These are phyloP conservation scores for Nannochloropsis gaditana DNA, from an alignment of 108 stramenopile species.

Conservation along the genomic window DNA sequence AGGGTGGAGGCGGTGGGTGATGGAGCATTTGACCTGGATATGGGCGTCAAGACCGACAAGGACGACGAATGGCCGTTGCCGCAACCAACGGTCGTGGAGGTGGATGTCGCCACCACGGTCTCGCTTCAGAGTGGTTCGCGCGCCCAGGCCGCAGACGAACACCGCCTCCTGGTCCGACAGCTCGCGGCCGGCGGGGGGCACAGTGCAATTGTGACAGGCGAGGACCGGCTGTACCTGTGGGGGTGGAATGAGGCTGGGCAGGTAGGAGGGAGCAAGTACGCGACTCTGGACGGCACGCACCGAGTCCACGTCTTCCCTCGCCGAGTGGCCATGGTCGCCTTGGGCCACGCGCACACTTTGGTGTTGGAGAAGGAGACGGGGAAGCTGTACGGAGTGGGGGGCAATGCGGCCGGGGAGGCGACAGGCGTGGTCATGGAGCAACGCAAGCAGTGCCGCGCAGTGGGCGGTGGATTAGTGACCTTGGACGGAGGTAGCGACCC, in stretches of 20 bases:
- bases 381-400: not conserved
- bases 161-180: conserved; percentile 9
- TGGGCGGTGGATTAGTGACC: not conserved
- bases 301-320: not conserved
- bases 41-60: not conserved
- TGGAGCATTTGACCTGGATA: not conserved
- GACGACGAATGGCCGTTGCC: not conserved
- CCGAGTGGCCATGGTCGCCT: not conserved
- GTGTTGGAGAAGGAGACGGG: not conserved
- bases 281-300: not conserved
- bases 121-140: not conserved
- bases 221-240: conserved; percentile 7
- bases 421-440: not conserved
- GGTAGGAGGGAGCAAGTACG: not conserved
- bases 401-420: not conserved
- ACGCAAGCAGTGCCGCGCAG: not conserved
- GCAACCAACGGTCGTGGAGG: not conserved
- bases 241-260: not conserved
- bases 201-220: not conserved
- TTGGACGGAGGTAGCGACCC: not conserved
- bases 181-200: not conserved
- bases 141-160: not conserved
- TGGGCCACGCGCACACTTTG: not conserved
- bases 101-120: not conserved
- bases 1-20: not conserved